Conservation (phyloP, 2,329 filamentous ascomycete genomes). For the Xylaria sp. region DNA sequence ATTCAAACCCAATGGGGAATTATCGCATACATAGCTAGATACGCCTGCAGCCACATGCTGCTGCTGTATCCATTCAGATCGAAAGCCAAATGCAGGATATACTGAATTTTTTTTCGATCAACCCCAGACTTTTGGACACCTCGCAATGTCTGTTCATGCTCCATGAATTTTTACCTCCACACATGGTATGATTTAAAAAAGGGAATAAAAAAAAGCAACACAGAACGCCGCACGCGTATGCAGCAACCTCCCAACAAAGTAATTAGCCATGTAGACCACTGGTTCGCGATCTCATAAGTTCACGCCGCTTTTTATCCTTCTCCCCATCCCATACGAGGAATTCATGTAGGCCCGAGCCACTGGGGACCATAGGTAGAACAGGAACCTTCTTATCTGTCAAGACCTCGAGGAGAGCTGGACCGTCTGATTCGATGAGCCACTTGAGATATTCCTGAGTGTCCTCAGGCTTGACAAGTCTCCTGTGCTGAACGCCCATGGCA, state of each 20-base stretch:
- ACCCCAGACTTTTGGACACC: slow-evolving; percentile 32
- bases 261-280: slow-evolving; percentile 58
- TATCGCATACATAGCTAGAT: slow-evolving; percentile 27
- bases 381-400: slow-evolving; percentile 92
- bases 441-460: slow-evolving; percentile 82
- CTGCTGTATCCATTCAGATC: slow-evolving; percentile 14
- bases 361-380: slow-evolving; percentile 97
- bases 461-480: slow-evolving; percentile 76
- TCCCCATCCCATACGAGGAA: slow-evolving; percentile 83
- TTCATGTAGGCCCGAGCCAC: slow-evolving; percentile 87
- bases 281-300: slow-evolving; percentile 73
- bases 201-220: slow-evolving; percentile 18
- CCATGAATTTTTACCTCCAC: slow-evolving; percentile 16
- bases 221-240: slow-evolving; percentile 36
- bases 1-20: slow-evolving; percentile 20
- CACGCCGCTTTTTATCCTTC: slow-evolving; percentile 71
- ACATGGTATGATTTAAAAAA: slow-evolving; percentile 3
- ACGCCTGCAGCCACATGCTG: slow-evolving; percentile 7
- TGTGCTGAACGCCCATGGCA: slow-evolving; percentile 86
- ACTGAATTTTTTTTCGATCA: slow-evolving; percentile 25
- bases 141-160: slow-evolving; percentile 27
- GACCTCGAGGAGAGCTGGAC: slow-evolving; percentile 93
- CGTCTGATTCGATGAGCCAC: slow-evolving; percentile 90
- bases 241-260: slow-evolving; percentile 19
- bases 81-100: slow-evolving; percentile 27